Conservation (phyloP, 176 grass and related monocot species). For the Rhynchospora pubera region DNA sequence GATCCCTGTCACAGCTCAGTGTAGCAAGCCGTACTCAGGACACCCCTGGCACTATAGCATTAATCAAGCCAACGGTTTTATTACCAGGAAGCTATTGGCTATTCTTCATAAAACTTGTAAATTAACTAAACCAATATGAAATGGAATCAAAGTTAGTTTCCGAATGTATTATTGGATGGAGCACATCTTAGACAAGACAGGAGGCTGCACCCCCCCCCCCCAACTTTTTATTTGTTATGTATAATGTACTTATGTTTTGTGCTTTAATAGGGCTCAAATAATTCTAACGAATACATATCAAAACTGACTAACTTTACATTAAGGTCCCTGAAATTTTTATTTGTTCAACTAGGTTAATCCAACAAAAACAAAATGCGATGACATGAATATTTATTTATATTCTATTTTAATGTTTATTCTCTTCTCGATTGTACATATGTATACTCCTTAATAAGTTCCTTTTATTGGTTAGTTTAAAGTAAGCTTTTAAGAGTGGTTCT, state of each 20-base stretch:
- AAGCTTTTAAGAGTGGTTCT: background rate
- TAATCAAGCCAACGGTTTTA: background rate
- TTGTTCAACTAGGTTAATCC: background rate
- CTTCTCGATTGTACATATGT: background rate
- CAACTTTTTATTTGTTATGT: too few relatives aligned
- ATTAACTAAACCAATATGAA: too few relatives aligned
- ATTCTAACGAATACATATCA: too few relatives aligned
- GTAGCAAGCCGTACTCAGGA: background rate
- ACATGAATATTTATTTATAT: background rate
- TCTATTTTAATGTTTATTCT: background rate
- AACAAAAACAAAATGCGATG: background rate
- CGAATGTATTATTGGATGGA: too few relatives aligned
- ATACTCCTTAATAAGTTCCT: background rate
- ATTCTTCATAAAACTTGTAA: background rate
- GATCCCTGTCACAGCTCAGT: background rate
- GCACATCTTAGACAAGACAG: too few relatives aligned
- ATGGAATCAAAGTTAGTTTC: too few relatives aligned
- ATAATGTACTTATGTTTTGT: too few relatives aligned
- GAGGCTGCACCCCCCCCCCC: too few relatives aligned
- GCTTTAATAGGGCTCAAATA: too few relatives aligned
- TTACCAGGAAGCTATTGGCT: background rate
- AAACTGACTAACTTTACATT: background rate
- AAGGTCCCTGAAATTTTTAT: background rate
- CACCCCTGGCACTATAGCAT: background rate
- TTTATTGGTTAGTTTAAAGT: background rate